Conservation (phyloP, 2,329 filamentous ascomycete genomes). For the Cyphellophora europaea region DNA sequence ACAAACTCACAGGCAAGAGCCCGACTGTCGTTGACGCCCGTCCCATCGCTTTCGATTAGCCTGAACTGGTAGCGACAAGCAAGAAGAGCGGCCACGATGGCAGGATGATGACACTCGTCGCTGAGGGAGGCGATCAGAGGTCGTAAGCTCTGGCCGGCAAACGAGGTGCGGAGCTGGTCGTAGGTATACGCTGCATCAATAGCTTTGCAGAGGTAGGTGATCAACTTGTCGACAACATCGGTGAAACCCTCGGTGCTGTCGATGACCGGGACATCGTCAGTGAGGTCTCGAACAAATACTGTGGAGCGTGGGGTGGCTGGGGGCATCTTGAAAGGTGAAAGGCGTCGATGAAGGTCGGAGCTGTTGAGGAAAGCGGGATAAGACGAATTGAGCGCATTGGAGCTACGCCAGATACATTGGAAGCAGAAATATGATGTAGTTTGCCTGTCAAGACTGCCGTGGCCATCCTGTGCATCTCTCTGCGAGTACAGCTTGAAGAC, state of each 20-base stretch:
- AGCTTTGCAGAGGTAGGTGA: conserved; percentile 30
- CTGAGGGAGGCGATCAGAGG: conserved; percentile 29
- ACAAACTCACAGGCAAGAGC: conserved; percentile 52
- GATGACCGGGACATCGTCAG: conserved; percentile 28
- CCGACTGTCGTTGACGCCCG: conserved; percentile 46
- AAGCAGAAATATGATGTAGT: too few species aligned
- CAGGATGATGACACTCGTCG: conserved; percentile 33
- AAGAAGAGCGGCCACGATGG: conserved; percentile 41
- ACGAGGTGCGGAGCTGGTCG: conserved; percentile 32
- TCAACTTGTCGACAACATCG: conserved; percentile 31
- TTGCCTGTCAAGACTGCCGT: too few species aligned
- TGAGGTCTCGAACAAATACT: conserved; percentile 7
- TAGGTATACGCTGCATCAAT: conserved; percentile 35
- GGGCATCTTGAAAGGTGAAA: too few species aligned
- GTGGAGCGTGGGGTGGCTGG: conserved; percentile 16
- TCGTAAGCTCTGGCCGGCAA: conserved; percentile 27
- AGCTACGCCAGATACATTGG: too few species aligned
- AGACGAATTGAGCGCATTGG: too few species aligned
- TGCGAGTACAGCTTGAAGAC: too few species aligned
- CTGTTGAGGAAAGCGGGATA: too few species aligned
- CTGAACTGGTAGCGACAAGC: conserved; percentile 49
- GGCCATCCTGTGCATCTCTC: too few species aligned
- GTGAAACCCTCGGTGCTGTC: conserved; percentile 29
- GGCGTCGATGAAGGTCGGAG: too few species aligned
- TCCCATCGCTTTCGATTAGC: conserved; percentile 36